Evolutionary conservation across 2,329 filamentous ascomycete species (phyloP), one percentile per base, ranked within the genome.

Genomic region (Corniculantispora saksenae): DNA sequence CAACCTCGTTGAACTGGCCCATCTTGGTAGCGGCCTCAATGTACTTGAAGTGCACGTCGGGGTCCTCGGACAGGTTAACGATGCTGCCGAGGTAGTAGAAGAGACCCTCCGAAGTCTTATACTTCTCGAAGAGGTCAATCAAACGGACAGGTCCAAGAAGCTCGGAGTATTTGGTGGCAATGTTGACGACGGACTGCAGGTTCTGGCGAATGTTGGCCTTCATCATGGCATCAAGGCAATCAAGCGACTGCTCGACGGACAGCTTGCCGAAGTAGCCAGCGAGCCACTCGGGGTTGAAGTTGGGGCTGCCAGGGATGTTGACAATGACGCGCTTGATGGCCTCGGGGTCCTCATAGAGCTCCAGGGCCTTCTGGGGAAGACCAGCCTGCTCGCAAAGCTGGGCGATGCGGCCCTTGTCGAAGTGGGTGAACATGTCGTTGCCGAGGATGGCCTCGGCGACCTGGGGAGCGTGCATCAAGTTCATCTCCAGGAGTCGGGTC

Each of bases 51-150:
- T 95, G 91, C 35, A 99, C 95, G 75, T 99, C 95, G 25, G 91
- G 86, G 72, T 98, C 95, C 77, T 98, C 93, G 65, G 92, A 97
- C 56, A 99, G 84, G 77, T 99, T 99, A 79, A 99, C 94, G 71
- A 99, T 96, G 76, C 94, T 97, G 67, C 95, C 95, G 19, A 99
- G 88, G 81, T 97, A 99, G 83, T 97, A 97, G 86, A 95, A 99
- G 5, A 99, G 88, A 76, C 95, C 95, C 79, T 99, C 95, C 3
- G 93, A 90, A 43, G 95, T 98, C 79, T 95, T 94, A 82, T 98
- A 97, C 83, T 97, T 97, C 82, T 99, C 95, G 60, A 99, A 91
- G 8, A 99, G 86, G 70, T 97, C 93, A 69, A 99, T 97, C 70
- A 99, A 85, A 62, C 89, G 89, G 65, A 88, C 90, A n/a, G 95